Base-by-base conservation (phyloP, 805 yeast species). In the Candida corydali region DNA sequence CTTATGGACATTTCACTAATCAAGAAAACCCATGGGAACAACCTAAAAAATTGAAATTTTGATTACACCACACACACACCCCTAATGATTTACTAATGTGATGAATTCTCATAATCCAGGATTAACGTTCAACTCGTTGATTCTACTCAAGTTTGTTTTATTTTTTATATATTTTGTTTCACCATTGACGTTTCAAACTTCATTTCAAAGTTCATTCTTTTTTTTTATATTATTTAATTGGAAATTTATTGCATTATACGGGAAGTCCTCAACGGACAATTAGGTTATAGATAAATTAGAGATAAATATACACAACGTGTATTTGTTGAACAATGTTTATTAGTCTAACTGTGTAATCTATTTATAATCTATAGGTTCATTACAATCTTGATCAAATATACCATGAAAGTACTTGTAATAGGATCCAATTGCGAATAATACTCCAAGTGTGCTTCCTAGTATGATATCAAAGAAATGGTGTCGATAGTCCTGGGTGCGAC, bases 1-100 rank as follows among this genome's bases (percentile, higher is more conserved):
- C 96, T 40, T 91, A 93, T 70, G 99, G 99, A 65, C 99, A 93
- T 75, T 93, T 93, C 86, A 93, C 99, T 64, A 86, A 93, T 84
- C 99, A 91, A 78, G 83, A 82, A 62, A 85, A 87, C 82, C 75
- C 96, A 59, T 93, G 99, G 99, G 99, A 93, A 79, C 80, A 86
- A 73, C 96, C 97, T 71, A 87, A 83, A 75, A 71, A 73, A 55
- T 78, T 85, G 65, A 69, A 66, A 52, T 74, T 72, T 45, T 83
- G 80, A 69, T 42, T 3, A 17, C 10, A 38, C 17, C 24, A 23
- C 8, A 32, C n/a, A n/a, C 23, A 17, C 29, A 18, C 27, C 38
- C 32, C 57, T 56, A 50, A 54, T 54, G 62, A 57, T 63, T 65
- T 64, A 65, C 63, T 65, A 65, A 65, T 66, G 72, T 63, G 58